These are phyloP conservation scores for Zygoascus meyerae DNA, from an alignment of 1,139 yeast genomes.

Conservation along the genomic window DNA sequence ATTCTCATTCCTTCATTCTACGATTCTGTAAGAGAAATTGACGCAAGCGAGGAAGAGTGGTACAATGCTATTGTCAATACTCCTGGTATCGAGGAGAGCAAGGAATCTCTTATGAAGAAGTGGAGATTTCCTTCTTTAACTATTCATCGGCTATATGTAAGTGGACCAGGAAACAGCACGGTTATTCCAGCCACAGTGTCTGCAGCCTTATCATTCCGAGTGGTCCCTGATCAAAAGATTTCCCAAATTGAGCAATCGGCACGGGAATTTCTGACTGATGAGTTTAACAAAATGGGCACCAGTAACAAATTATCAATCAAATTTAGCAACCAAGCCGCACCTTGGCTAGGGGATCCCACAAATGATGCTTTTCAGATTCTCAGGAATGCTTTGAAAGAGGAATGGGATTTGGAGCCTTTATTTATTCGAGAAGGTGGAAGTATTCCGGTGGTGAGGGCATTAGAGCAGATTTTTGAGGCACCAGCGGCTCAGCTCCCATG, in stretches of 20 bases:
- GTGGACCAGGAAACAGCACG: conserved; percentile 87
- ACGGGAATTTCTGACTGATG: conserved; percentile 40
- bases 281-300: conserved; percentile 47
- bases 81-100: conserved; percentile 37
- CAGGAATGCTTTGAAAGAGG: conserved; percentile 49
- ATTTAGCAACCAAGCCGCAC: conserved; percentile 81
- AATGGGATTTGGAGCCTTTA: conserved; percentile 72
- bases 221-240: conserved; percentile 83
- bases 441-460: conserved; percentile 79
- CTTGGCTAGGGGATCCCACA: conserved; percentile 88
- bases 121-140: conserved; percentile 93
- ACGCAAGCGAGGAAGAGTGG: conserved; percentile 49
- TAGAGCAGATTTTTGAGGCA: conserved; percentile 77
- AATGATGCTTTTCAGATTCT: conserved; percentile 67
- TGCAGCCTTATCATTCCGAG: conserved; percentile 73
- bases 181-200: conserved; percentile 80
- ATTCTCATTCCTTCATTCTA: conserved; percentile 67
- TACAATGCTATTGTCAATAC: conserved; percentile 57
- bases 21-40: conserved; percentile 54
- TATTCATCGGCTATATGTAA: conserved; percentile 75
- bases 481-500: conserved; percentile 95
- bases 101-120: conserved; percentile 59
- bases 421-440: conserved; percentile 95
- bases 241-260: conserved; percentile 50
- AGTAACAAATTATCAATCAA: conserved; percentile 55